These are phyloP conservation scores for Ustilago bromivora DNA, from an alignment of 1,284 basidiomycete genomes.

Conservation along the genomic window DNA sequence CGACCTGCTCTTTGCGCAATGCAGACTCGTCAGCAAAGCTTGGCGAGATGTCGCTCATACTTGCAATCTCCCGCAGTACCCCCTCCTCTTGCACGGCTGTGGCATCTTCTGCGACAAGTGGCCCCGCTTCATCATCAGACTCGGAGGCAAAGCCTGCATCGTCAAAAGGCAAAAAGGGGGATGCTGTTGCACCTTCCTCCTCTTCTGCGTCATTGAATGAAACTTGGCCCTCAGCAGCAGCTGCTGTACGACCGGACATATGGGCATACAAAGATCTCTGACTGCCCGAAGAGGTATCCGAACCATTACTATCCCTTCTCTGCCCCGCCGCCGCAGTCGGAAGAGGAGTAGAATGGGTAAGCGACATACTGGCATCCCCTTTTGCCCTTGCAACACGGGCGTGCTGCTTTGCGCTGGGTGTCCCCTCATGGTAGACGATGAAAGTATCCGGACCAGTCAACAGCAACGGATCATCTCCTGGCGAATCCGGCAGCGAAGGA, in stretches of 20 bases:
- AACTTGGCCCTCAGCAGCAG: conserved; percentile 1
- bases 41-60: conserved; percentile 26
- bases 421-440: conserved; percentile 36
- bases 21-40: conserved; percentile 25
- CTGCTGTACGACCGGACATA: conserved; percentile 30
- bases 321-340: conserved; percentile 13
- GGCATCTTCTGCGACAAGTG: too few species aligned
- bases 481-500: conserved; percentile 44
- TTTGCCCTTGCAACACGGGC: conserved; percentile 5
- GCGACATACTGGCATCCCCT: conserved; percentile 10
- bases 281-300: conserved; percentile 11
- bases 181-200: conserved; percentile 1
- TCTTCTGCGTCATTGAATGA: neutral
- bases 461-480: conserved; percentile 52
- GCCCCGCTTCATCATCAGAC: conserved; percentile 20
- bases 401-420: conserved; percentile 24
- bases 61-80: conserved; percentile 10
- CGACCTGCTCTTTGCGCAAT: neutral
- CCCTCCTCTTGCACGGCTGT: neutral
- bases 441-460: conserved; percentile 42
- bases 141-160: conserved; percentile 35
- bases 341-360: conserved; percentile 33
- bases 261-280: conserved; percentile 25
- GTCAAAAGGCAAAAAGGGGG: conserved; percentile 17
- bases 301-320: conserved; percentile 19